Percentiles rank a stretch among this genome's conserved stretches.
Conservation (phyloP, 495 filamentous ascomycete species). For the Friedmanniomyces endolithicus region DNA sequence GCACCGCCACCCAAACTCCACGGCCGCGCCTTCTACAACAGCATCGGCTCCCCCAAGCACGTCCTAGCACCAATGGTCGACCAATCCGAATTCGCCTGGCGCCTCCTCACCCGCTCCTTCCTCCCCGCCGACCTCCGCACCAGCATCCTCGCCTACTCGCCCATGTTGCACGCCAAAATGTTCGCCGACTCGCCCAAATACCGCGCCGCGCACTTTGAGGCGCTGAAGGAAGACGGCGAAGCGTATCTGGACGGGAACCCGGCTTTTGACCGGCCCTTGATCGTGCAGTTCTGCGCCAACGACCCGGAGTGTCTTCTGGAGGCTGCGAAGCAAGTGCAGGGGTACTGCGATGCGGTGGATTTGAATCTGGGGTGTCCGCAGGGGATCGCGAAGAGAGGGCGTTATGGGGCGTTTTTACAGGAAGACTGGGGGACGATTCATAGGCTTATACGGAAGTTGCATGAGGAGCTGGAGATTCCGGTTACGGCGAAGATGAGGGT, state of each 20-base stretch:
- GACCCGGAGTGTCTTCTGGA: constrained; percentile 61
- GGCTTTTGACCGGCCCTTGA: constrained; percentile 66
- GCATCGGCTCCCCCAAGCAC: constrained; percentile 77
- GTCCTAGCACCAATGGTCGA: constrained; percentile 97
- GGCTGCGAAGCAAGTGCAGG: constrained; percentile 62
- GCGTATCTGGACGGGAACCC: constrained; percentile 77
- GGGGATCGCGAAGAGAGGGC: constrained; percentile 78
- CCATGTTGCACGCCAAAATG: constrained; percentile 87
- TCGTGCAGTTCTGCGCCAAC: constrained; percentile 97
- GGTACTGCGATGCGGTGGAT: constrained; percentile 89
- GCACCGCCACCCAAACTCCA: constrained; percentile 10
- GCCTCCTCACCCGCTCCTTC: constrained; percentile 85
- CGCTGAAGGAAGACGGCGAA: constrained; percentile 34
- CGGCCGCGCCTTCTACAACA: constrained; percentile 84
- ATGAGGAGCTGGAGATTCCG: constrained; percentile 58
- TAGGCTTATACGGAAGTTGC: constrained; percentile 63
- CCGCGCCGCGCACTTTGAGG: constrained; percentile 64
- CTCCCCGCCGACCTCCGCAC: constrained; percentile 47
- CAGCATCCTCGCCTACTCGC: constrained; percentile 66
- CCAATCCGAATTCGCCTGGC: constrained; percentile 95
- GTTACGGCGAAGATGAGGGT: constrained; percentile 94
- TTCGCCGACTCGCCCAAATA: constrained; percentile 65
- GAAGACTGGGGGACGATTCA: constrained; percentile 80
- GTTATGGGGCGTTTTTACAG: constrained; percentile 89
- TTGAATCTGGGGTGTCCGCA: constrained; percentile 97